Evolutionary conservation across 2,329 filamentous ascomycete species (phyloP), one percentile per base, ranked within the genome.

Genomic region (Coniosporium uncinatum): DNA sequence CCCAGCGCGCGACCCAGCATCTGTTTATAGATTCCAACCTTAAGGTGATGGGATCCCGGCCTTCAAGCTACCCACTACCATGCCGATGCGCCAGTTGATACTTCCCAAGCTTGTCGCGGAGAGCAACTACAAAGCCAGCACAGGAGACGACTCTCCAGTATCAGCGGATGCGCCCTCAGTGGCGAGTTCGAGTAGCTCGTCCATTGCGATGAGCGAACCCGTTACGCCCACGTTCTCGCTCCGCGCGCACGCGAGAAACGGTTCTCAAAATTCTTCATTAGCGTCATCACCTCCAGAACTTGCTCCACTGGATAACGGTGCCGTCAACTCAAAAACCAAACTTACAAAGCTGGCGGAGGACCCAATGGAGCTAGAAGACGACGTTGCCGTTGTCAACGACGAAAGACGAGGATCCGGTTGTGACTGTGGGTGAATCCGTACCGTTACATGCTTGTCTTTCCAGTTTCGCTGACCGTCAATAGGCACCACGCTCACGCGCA

Each of bases 331-430:
- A 69, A 67, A 77, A 0, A 71, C 73, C 52, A 87, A 87, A 63
- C 71, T 96, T 46, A 85, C 88, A 14, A 44, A 93, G 53, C 85
- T 96, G 17, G 78, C 89, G 54, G 90, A 96, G 61, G 89, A 95
- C 54, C 81, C 85, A 2, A 65, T 81, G 33, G 85, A 90, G 58
- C 76, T 75, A 41, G 85, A 85, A 18, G 77, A 81, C 21, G 69
- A 71, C 38, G 64, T 74, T 44, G 69, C 72, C 44, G n/a, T n/a
- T n/a, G 62, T 69, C 36, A 58, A 72, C 37, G 60, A 73, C 21
- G 70, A 75, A n/a, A n/a, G n/a, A 29, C 24, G n/a, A 29, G 8
- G 8, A n/a, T n/a, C n/a, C n/a, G n/a, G n/a, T 29, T 29, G 24
- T 29, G n/a, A 29, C n/a, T 29, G 24, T 29, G 24, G 8, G 24